Evolutionary conservation across 208 protist species (phyloP).

Genomic region (Naegleria gruberi): DNA sequence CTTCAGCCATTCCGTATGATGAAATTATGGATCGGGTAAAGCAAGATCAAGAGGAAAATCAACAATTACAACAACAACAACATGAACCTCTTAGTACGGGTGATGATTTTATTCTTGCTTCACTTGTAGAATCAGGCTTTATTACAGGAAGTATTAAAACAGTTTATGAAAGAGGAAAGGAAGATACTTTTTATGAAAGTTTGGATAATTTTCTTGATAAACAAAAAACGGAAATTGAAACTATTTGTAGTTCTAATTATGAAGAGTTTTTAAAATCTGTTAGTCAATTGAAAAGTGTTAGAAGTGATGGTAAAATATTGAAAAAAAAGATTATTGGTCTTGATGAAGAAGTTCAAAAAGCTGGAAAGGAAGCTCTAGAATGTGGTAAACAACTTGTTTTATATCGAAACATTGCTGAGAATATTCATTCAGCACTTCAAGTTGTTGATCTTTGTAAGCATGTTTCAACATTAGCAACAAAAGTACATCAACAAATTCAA

Average conservation of each 20-base stretch:
- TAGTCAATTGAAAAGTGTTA: neutral
- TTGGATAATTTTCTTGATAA: neutral
- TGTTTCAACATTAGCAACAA: neutral
- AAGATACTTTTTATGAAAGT: neutral
- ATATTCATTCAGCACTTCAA: neutral
- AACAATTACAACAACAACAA: too few species aligned
- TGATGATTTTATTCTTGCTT: conserved; percentile 9
- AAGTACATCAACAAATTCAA: neutral
- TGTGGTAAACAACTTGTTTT: neutral
- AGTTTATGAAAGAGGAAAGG: neutral
- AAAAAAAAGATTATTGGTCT: neutral
- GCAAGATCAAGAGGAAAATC: too few species aligned
- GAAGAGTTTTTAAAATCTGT: conserved; percentile 17
- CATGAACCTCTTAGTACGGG: too few species aligned
- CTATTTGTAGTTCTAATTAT: neutral
- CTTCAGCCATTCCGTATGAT: too few species aligned
- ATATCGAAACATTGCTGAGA: neutral
- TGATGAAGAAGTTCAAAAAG: neutral
- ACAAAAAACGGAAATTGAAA: conserved; percentile 1
- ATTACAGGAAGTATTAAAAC: conserved; percentile 11
- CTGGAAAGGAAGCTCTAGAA: neutral
- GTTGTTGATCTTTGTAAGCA: neutral
- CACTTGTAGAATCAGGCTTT: neutral
- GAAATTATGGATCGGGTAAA: too few species aligned
- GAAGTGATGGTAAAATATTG: neutral